Evolutionary conservation across 441 rosid genomes (phyloP), one percentile per base, ranked within the genome.

Genomic region (Daphne laureola): DNA sequence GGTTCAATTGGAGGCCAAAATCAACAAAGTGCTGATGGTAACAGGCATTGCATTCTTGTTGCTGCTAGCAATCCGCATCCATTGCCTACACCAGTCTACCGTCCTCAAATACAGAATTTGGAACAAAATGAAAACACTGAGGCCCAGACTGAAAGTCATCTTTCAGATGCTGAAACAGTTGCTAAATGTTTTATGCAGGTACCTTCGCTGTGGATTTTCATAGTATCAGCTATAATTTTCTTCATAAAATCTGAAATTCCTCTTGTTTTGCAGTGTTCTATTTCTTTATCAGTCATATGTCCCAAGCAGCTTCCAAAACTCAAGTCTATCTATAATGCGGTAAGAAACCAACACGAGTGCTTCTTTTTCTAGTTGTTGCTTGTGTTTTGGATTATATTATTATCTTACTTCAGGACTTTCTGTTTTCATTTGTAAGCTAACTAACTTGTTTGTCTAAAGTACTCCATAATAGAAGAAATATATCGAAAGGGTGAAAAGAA

Each of bases 291-390:
- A 58, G 84, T 86, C 63, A 78, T 92, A 55, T 84, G 98, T 65
- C 97, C 97, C 57, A 87, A 86, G 78, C 90, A 78, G 80, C 98
- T 92, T 70, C 75, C 92, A 26, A 87, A 84, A 76, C 86, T 92
- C 55, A 79, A 67, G 68, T 75, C 89, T 46, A 82, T 93, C 65
- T 93, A 74, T 73, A 87, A 65, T 80, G 90, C 85, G 61, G 98
- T 89, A 76, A 81, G 96, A 68, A 74, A 63, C 46, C 14, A 18
- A 5, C 7, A 51, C 3, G n/a, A 59, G 12, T 43, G 26, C 16
- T 46, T 35, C 46, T 59, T 5, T 63, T 8, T 31, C 9, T 31
- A 31, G 38, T 31, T 8, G 38, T 31, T 31, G 38, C 38, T 5
- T 5, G 7, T 31, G 11, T 31, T 31, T 31, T 31, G 38, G 11